phyloP scores from a whole-genome alignment of 2,329 filamentous ascomycete genomes.

The Dactylellina leptospora region DNA sequence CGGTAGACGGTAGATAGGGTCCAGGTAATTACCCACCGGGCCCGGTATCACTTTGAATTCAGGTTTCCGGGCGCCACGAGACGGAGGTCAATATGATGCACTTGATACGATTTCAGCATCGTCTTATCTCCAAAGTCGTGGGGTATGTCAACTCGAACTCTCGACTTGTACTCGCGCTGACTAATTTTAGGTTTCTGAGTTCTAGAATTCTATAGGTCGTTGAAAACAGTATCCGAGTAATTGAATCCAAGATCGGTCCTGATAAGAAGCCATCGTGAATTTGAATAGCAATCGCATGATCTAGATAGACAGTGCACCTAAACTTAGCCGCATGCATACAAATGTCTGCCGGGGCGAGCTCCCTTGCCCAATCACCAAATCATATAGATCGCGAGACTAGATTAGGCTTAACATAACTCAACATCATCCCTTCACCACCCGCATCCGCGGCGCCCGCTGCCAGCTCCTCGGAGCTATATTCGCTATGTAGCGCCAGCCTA shows the following conservation, averaged over 20 bases:
- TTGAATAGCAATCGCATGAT: background rate
- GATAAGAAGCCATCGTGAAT: no score
- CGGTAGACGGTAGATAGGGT: background rate
- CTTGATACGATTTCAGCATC: background rate
- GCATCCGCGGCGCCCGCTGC: slow-evolving; percentile 40
- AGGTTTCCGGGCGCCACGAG: background rate
- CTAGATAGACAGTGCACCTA: background rate
- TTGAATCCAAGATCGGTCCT: no score
- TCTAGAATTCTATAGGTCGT: no score
- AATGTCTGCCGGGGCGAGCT: background rate
- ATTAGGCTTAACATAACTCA: no score
- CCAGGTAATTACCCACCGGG: background rate
- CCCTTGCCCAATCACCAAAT: no score
- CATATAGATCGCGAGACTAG: no score
- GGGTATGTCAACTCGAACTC: background rate
- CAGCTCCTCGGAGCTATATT: slow-evolving; percentile 6
- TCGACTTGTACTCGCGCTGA: no score
- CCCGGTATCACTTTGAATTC: no score
- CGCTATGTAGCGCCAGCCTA: slow-evolving; percentile 1
- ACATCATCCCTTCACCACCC: slow-evolving; percentile 26
- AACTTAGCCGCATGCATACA: background rate
- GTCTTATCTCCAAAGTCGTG: background rate
- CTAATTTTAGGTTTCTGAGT: no score
- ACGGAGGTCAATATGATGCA: background rate
- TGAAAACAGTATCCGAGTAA: no score